Base-by-base conservation (phyloP, 2,329 filamentous ascomycete species). In the Fusarium foetens region DNA sequence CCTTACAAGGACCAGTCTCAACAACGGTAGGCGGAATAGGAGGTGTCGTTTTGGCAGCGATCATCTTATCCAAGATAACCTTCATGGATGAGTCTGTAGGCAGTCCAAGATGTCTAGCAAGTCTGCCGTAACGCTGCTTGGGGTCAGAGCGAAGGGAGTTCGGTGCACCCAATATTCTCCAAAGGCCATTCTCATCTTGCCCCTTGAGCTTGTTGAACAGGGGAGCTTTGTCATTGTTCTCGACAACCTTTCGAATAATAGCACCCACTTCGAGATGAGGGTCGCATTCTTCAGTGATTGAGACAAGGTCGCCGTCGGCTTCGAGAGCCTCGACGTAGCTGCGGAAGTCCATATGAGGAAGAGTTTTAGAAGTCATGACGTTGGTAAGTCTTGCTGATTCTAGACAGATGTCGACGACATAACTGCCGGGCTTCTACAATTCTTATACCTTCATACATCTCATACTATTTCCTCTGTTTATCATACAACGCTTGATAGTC, bases 121-220 rank as follows among this genome's bases (percentile, higher is more conserved):
- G 71, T 10, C 85, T 80, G 8, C 83, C 82, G 65, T 81, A 86
- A 3, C 75, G 76, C 27, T 83, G 16, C 68, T 78, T 60, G 3
- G 69, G 66, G 16, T 74, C 66, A 1, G 68, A 57, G 7, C 72
- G 62, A 23, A 74, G 78, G 2, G 80, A 81, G 9, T 77, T 82
- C 0, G 85, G 82, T 0, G 82, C 83, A 25, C 85, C 86, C 2
- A 88, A 79, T 33, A 87, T 86, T 10, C 85, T 80, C 69, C 69
- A 75, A 6, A 88, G 76, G 8, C 86, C 86, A 48, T 85, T 75
- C 7, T 65, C 35, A 17, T 78, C 76, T 4, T 71, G 71, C 2
- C 86, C 86, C 58, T 82, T 85, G 46, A 88, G 66, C 39, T 87
- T 88, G 75, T 87, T 86, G 80, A 88, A 86, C 0, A 88, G 79